A percentile compares a stretch with the other conserved stretches of the same genome.
Evolutionary conservation across 768 basidiomycete genomes (phyloP).

Genomic region (Trametopsis cervina): DNA sequence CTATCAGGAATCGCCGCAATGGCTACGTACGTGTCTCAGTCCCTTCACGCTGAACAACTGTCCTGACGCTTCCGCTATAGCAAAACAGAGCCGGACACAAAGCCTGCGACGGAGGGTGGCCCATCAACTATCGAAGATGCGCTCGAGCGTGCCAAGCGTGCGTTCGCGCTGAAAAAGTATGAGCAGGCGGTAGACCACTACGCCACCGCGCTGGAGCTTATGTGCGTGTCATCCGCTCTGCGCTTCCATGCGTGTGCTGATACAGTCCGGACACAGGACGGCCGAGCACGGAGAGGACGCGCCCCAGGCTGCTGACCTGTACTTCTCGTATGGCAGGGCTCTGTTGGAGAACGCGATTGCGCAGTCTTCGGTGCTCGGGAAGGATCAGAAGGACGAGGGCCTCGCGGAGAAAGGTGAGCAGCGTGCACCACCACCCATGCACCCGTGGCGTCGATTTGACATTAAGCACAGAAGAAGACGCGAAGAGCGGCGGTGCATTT

Average conservation of each 20-base stretch:
- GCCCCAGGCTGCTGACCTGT: constrained; percentile 79
- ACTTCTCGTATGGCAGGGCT: constrained; percentile 90
- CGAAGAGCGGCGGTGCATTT: constrained; percentile 44
- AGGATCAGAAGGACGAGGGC: constrained; percentile 62
- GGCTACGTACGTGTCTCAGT: constrained; percentile 8
- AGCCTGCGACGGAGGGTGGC: constrained; percentile 6
- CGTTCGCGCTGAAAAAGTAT: constrained; percentile 80
- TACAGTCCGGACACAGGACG: constrained; percentile 40
- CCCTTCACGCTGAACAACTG: neutral
- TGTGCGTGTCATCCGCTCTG: constrained; percentile 48
- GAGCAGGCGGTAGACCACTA: constrained; percentile 83
- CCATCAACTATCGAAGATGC: constrained; percentile 39
- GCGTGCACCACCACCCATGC: too few species aligned
- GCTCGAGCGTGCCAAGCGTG: constrained; percentile 79
- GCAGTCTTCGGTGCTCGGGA: constrained; percentile 83
- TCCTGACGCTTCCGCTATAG: neutral
- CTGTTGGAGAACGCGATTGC: constrained; percentile 87
- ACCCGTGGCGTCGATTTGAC: neutral
- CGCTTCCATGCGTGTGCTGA: constrained; percentile 5
- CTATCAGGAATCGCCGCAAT: constrained; percentile 1
- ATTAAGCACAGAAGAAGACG: constrained; percentile 22
- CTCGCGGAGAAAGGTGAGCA: constrained; percentile 30
- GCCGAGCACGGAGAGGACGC: constrained; percentile 71
- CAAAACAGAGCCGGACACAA: constrained; percentile 5
- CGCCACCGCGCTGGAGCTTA: constrained; percentile 74